Conservation (phyloP, 2,329 filamentous ascomycete species). For the Fusarium lyarnte region DNA sequence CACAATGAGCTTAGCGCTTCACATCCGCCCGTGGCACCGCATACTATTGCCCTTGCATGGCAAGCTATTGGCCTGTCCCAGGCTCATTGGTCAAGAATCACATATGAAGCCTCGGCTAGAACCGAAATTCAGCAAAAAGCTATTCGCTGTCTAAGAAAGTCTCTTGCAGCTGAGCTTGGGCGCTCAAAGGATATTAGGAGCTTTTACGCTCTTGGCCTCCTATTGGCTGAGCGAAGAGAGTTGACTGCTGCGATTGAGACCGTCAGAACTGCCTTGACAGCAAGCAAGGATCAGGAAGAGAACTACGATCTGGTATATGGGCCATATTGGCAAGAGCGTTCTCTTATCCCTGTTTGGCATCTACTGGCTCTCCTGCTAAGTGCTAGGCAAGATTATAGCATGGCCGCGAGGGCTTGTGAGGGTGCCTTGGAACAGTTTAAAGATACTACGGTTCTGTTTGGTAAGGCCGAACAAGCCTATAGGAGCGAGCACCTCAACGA, state of each 20-base stretch:
- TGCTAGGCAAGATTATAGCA: slow-evolving; percentile 83
- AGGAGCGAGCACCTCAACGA: slow-evolving; percentile 75
- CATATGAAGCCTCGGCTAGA: slow-evolving; percentile 77
- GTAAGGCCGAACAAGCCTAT: slow-evolving; percentile 64
- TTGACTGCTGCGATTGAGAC: slow-evolving; percentile 82
- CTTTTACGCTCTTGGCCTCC: slow-evolving; percentile 81
- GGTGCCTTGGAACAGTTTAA: slow-evolving; percentile 92
- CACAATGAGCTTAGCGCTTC: slow-evolving; percentile 46
- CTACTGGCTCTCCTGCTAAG: slow-evolving; percentile 86
- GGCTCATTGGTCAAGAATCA: slow-evolving; percentile 86
- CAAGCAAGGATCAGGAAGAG: slow-evolving; percentile 60
- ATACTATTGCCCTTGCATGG: slow-evolving; percentile 76
- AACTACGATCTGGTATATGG: slow-evolving; percentile 57
- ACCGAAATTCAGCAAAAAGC: slow-evolving; percentile 81
- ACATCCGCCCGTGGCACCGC: slow-evolving; percentile 62
- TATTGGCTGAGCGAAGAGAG: slow-evolving; percentile 89
- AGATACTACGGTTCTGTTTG: slow-evolving; percentile 75
- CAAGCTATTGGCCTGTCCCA: slow-evolving; percentile 86
- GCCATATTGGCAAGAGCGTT: slow-evolving; percentile 69
- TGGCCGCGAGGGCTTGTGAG: slow-evolving; percentile 84
- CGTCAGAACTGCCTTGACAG: slow-evolving; percentile 78
- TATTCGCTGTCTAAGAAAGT: slow-evolving; percentile 77
- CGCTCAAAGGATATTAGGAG: slow-evolving; percentile 77
- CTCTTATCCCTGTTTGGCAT: slow-evolving; percentile 87
- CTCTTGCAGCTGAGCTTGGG: slow-evolving; percentile 73